Evolutionary conservation across 305 asterid species (phyloP), one percentile per base, ranked within the genome.

Genomic region (Fraxinus angustifolia): DNA sequence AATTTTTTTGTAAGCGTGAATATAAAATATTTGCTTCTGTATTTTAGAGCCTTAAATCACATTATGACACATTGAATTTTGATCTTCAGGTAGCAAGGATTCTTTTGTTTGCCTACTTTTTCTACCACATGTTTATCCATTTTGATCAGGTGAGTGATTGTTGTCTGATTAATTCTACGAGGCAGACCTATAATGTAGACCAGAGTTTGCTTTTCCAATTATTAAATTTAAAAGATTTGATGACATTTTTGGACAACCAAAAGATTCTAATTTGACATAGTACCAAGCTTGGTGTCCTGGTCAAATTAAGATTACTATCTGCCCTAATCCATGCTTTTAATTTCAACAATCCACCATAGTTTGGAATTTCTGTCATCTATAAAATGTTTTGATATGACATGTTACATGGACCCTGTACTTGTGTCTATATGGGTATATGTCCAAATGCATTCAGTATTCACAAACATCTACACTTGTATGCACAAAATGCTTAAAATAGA

Each of bases 71-170:
- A 78, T 50, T 21, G 72, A 82, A 48, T 84, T 82, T 42, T 82
- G 77, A 71, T 82, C 76, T 86, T 82, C 97, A 95, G 99, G 95
- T 87, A 33, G 99, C 97, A 19, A 88, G 99, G 90, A 85, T 95
- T 56, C 58, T 95, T 65, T 81, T 92, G 89, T 92, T 95, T 73
- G 65, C 85, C 82, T 89, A 82, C 91, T 87, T 89, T 81, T 91
- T 90, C 93, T 90, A 82, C 92, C 99, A 95, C 89, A 86, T 95
- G 91, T 87, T 78, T 40, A 73, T 77, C 85, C 95, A 95, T 90
- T 91, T 91, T 85, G 94, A 95, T 85, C 91, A 90, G 99, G 99
- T 93, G 58, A 84, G 90, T 82, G 34, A 60, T 50, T 65, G 30
- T 81, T 79, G 78, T 28, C 65, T 14, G 34, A 17, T 26, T 67